Evolutionary conservation across 2,329 filamentous ascomycete genomes (phyloP), one percentile per base, ranked within the genome.

Genomic region (Lasiodiplodia sp.): DNA sequence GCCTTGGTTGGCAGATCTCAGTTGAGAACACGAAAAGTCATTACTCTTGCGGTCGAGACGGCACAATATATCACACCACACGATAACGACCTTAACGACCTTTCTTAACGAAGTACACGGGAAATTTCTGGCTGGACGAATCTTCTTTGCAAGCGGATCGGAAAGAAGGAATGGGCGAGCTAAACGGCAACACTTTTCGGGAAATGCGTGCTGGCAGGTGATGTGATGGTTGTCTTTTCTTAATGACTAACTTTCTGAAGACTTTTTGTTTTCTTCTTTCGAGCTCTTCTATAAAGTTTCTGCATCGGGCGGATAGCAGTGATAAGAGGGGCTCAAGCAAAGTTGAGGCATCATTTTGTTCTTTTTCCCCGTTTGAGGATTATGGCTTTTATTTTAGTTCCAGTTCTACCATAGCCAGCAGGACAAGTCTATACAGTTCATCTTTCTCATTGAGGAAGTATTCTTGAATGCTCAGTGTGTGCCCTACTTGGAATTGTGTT

Each of bases 1-100:
- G 12, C 31, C 18, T 28, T 55, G 28, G 49, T 49, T 49, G 52
- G 25, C 44, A 31, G 38, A 52, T 47, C 40, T 51, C 40, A n/a
- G 58, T 51, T 52, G 64, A 38, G 37, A 58, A 49, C 40, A 47
- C 25, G 18, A 57, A 56, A 58, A 49, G 53, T 57, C 21, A 34
- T 25, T 67, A 44, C 31, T 57, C 28, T 23, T 52, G 38, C 44
- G 28, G 65, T 58, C 44, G 53, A 55, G 53, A 57, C 34, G 51
- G 18, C 37, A 25, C 53, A 57, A 51, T 28, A 67, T 58, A 47
- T 53, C 44, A 37, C 38, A 47, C 21, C 18, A 28, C 38, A 47
- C 21, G 53, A 67, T 67, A 49, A 67, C 40, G 65, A 57, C 52
- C 53, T 66, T 67, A 38, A 58, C 25, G 31, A 57, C 44, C 40